Base-by-base conservation (phyloP, 140 eudicot genomes). In the Senecio squalidus region DNA sequence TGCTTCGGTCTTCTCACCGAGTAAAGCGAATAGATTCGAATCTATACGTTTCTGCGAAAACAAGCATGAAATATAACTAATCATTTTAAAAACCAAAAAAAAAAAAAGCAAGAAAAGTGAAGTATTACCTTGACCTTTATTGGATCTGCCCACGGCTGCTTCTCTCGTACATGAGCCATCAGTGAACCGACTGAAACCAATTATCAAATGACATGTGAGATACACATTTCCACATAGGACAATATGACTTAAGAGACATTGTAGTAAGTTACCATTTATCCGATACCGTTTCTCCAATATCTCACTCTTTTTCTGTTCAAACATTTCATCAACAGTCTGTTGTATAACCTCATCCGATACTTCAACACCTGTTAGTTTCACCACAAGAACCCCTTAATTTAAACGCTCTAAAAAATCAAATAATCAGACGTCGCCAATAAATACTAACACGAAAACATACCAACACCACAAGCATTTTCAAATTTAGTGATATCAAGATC, bases 131-230 rank as follows among this genome's bases (percentile, higher is more conserved):
- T 92, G 25, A 88, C 96, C 64, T 80, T 71, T 73, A 84, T 88
- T 30, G 83, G 89, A 76, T 92, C 95, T 8, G 96, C 99, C 99
- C 99, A 92, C 4, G 95, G 96, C 82, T 67, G 96, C 77, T 69
- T 92, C 90, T 84, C 78, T 59, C 96, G 83, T 16, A 92, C 83
- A 77, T 74, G 80, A 58, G 77, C 91, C 77, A 92, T 79, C 21
- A 88, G 75, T 52, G 88, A 95, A 73, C 99, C 99, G 60, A 84
- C 99, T 92, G 61, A 62, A 69, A 28, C 61, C 62, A 70, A 64
- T 41, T 57, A 28, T 53, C 25, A 56, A 15, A 69, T 38, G 28
- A 46, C 54, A 62, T 22, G 31, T 67, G 33, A 62, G 65, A 47
- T 17, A 15, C 68, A 29, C 38, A 65, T n/a, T n/a, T n/a, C n/a